Evolutionary conservation across 257 asterid species (phyloP).

Genomic region (Thymus mandschuricus): DNA sequence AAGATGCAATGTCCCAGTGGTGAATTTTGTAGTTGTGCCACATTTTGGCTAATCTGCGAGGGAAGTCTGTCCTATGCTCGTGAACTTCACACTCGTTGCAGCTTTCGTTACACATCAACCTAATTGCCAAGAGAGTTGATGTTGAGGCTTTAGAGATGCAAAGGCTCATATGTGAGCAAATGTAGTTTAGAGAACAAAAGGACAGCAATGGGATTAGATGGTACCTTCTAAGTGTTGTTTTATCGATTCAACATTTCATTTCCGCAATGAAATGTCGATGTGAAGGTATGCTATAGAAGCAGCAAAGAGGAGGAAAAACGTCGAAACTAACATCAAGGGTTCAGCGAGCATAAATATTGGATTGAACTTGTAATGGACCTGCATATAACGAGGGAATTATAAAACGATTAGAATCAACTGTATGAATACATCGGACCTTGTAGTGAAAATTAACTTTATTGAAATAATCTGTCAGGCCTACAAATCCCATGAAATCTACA

Average conservation of each 20-base stretch:
- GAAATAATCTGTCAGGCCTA: background rate
- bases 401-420: background rate
- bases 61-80: conserved; percentile 15
- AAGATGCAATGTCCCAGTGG: conserved; percentile 23
- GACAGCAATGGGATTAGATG: background rate
- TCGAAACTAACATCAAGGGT: conserved; percentile 85
- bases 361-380: conserved; percentile 92
- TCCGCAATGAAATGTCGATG: conserved; percentile 75
- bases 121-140: background rate
- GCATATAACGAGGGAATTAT: conserved; percentile 35
- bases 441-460: background rate
- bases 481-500: background rate
- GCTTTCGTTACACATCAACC: conserved; percentile 29
- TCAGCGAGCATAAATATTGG: conserved; percentile 93
- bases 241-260: conserved; percentile 39
- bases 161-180: background rate
- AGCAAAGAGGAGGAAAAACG: conserved; percentile 73
- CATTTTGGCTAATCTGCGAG: conserved; percentile 24
- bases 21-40: conserved; percentile 16
- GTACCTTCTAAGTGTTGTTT: conserved; percentile 43
- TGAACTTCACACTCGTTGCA: conserved; percentile 29
- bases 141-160: background rate
- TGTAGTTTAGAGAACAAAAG: background rate
- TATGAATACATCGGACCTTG: background rate
- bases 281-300: conserved; percentile 80